Evolutionary conservation across 2,329 filamentous ascomycete species (phyloP).

Genomic region (Volutella citrinella): DNA sequence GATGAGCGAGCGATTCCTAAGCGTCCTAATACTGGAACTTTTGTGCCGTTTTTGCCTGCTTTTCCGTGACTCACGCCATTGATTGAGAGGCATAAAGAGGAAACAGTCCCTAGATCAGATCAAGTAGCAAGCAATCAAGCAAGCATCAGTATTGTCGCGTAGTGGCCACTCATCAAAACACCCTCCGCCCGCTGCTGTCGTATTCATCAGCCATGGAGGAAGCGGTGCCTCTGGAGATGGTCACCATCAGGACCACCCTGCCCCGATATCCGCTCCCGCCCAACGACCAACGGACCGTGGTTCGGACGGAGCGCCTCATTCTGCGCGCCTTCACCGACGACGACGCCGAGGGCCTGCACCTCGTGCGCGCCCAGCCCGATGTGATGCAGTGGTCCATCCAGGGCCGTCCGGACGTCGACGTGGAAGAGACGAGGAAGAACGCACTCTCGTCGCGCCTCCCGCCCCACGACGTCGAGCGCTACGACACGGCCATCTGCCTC

Average conservation of each 20-base stretch:
- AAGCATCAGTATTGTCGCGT: no score
- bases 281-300: conserved; percentile 33
- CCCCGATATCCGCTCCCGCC: conserved; percentile 42
- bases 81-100: no score
- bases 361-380: conserved; percentile 54
- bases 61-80: no score
- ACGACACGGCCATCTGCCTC: conserved; percentile 54
- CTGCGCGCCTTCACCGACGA: conserved; percentile 47
- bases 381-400: conserved; percentile 58
- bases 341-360: conserved; percentile 49
- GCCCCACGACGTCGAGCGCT: conserved; percentile 48
- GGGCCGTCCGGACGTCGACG: conserved; percentile 40
- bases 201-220: conserved; percentile 22
- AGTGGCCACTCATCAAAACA: no score
- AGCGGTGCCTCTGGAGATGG: conserved; percentile 23
- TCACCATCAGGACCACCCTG: conserved; percentile 47
- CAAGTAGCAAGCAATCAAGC: no score
- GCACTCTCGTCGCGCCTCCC: conserved; percentile 42
- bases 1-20: no score
- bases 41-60: no score
- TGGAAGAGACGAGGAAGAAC: conserved; percentile 40
- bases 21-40: no score
- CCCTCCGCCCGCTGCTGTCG: no score
- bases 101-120: no score
- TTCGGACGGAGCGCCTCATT: conserved; percentile 52